These are phyloP conservation scores for Berberis thunbergii DNA, from an alignment of 164 flowering plant genomes.

Conservation along the genomic window DNA sequence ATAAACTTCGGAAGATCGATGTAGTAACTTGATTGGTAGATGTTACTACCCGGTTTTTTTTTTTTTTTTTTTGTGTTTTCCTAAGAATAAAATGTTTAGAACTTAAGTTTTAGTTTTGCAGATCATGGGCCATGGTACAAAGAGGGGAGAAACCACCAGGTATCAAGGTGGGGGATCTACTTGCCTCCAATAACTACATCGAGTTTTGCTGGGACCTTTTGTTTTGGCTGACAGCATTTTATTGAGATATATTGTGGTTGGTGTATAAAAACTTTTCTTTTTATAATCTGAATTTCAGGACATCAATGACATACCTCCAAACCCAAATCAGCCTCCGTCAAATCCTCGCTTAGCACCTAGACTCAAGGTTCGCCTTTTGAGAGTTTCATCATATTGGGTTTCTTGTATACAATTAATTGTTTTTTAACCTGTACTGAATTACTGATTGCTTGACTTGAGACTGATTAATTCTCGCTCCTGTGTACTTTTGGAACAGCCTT, in stretches of 20 bases:
- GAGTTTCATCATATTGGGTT: background rate
- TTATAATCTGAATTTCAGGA: conserved; percentile 44
- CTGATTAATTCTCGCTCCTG: no score
- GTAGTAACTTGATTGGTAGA: no score
- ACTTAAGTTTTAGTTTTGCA: conserved; percentile 22
- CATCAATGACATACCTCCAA: conserved; percentile 82
- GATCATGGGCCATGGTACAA: conserved; percentile 89
- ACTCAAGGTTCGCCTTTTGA: conserved; percentile 46
- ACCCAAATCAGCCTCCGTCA: conserved; percentile 78
- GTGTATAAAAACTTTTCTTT: background rate
- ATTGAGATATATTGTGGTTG: background rate
- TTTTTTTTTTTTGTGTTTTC: no score
- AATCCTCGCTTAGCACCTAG: conserved; percentile 69
- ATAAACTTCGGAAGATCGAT: no score
- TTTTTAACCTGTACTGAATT: no score
- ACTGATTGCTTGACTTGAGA: no score
- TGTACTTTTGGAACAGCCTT: conserved; percentile 46
- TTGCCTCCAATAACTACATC: background rate
- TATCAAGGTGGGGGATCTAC: conserved; percentile 30
- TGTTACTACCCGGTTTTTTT: no score
- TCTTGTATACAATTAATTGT: no score
- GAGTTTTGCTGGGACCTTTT: no score
- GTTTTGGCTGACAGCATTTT: background rate
- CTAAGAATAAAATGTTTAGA: no score
- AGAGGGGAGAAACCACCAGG: conserved; percentile 87